Percentiles rank a stretch among this genome's conserved stretches.
Evolutionary conservation across 192 early-diverging fungal species (phyloP).

Genomic region (Coemansia sp.): DNA sequence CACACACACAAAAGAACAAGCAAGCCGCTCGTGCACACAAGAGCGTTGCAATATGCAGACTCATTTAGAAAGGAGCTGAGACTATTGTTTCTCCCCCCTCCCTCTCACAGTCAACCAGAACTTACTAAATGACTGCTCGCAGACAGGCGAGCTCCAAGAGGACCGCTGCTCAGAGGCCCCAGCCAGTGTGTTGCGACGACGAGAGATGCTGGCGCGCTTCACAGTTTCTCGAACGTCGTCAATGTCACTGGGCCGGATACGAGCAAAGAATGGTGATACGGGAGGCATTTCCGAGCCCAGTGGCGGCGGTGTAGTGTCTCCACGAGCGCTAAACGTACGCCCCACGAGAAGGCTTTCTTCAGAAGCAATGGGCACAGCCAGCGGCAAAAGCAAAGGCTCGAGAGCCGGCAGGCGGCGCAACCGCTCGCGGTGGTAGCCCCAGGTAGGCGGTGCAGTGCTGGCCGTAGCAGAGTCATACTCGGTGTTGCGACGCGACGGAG

Average conservation of each 20-base stretch:
- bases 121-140: slow-evolving; percentile 23
- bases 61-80: neutral
- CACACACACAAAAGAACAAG: slow-evolving; percentile 9
- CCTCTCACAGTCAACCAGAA: neutral
- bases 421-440: neutral
- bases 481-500: slow-evolving; percentile 39
- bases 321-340: neutral
- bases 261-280: slow-evolving; percentile 47
- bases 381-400: neutral
- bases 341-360: slow-evolving; percentile 6
- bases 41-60: slow-evolving; percentile 4
- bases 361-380: neutral
- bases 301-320: slow-evolving; percentile 1
- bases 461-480: slow-evolving; percentile 14
- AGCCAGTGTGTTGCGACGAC: slow-evolving; percentile 24
- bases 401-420: slow-evolving; percentile 14
- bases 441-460: neutral
- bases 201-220: slow-evolving; percentile 23
- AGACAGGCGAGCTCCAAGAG: slow-evolving; percentile 7
- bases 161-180: neutral
- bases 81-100: neutral
- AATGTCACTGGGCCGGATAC: slow-evolving; percentile 30
- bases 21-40: slow-evolving; percentile 10
- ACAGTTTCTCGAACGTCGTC: slow-evolving; percentile 31
- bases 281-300: slow-evolving; percentile 52